phyloP scores from a whole-genome alignment of 768 basidiomycete species.

The Collybiopsis confluens region DNA sequence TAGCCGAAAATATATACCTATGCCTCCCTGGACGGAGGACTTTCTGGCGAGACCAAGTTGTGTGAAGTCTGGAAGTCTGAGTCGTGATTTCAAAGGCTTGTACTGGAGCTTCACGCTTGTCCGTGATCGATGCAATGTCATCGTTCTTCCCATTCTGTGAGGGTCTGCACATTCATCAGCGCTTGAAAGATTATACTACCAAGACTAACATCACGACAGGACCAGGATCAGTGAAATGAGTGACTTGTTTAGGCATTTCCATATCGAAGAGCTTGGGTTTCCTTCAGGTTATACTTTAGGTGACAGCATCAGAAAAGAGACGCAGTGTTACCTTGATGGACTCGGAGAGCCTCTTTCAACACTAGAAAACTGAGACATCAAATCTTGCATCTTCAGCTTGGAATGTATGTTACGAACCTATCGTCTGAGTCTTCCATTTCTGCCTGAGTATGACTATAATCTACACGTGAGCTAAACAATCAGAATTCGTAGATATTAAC shows the following conservation, averaged over 20 bases:
- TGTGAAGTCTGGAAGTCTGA: not conserved
- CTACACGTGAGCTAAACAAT: not conserved
- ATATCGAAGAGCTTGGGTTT: not conserved
- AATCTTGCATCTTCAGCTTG: not conserved
- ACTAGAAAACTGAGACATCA: not conserved
- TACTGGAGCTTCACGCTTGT: no score
- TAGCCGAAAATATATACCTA: slow-evolving; percentile 41
- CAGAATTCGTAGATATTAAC: not conserved
- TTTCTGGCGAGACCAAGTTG: not conserved
- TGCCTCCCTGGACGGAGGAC: not conserved
- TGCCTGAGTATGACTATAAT: not conserved
- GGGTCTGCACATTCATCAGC: no score
- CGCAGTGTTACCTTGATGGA: not conserved
- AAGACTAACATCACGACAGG: no score
- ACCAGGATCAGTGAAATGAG: no score
- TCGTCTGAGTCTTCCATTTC: not conserved
- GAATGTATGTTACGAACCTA: not conserved
- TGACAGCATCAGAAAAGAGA: not conserved
- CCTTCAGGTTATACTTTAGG: not conserved
- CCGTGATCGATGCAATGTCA: no score
- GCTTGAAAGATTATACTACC: no score
- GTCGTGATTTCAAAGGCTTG: not conserved
- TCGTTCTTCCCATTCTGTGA: no score
- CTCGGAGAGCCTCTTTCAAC: not conserved
- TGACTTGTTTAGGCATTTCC: no score